Percentiles rank a stretch among this genome's conserved stretches.
These are phyloP conservation scores for Alternaria postmessia DNA, from an alignment of 2,329 filamentous ascomycete genomes.

Conservation along the genomic window DNA sequence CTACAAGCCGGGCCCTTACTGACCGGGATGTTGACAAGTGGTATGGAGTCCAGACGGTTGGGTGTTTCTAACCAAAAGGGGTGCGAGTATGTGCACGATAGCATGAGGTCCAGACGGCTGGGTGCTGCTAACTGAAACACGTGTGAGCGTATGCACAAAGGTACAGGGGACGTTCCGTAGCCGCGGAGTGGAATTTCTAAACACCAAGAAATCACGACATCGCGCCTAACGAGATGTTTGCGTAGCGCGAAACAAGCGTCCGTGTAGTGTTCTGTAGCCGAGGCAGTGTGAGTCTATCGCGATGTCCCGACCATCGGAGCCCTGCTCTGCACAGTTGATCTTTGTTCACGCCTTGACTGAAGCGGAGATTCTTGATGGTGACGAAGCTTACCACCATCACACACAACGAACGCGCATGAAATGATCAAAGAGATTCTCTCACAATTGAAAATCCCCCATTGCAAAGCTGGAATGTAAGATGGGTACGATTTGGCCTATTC, in stretches of 20 bases:
- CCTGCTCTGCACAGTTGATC: too few relatives aligned
- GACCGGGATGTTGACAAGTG: not conserved
- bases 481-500: too few relatives aligned
- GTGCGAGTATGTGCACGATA: not conserved
- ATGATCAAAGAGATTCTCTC: rapidly evolving
- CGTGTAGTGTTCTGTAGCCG: not conserved
- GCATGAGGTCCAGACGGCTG: too few relatives aligned
- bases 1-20: not conserved
- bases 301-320: too few relatives aligned
- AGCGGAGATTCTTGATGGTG: too few relatives aligned
- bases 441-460: too few relatives aligned
- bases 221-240: not conserved
- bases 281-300: too few relatives aligned
- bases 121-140: too few relatives aligned
- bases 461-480: too few relatives aligned
- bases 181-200: not conserved
- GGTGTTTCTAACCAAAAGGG: not conserved
- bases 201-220: not conserved
- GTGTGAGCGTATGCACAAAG: not conserved
- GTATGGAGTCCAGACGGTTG: not conserved
- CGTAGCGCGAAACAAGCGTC: not conserved
- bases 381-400: too few relatives aligned
- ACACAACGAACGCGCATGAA: too few relatives aligned
- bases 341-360: too few relatives aligned
- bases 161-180: not conserved